Base-by-base conservation (phyloP, 2,329 filamentous ascomycete genomes). In the Dactylellina sp. region DNA sequence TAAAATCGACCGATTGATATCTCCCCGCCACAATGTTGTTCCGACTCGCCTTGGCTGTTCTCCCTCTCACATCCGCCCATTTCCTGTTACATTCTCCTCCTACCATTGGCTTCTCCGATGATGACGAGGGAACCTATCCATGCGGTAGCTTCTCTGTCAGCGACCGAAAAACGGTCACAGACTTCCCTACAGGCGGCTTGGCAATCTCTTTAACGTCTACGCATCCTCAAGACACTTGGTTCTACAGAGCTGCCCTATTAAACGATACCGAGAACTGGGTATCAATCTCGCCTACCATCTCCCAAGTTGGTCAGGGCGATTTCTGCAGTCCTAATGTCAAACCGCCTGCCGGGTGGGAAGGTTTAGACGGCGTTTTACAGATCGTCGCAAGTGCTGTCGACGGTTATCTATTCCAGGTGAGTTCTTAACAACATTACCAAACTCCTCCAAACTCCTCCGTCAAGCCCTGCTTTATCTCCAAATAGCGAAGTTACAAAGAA, bases 221-320 rank as follows among this genome's bases (percentile, higher is more conserved):
- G 2, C 68, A 72, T 42, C 68, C 68, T 14, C 22, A 56, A 12
- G 68, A 53, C 32, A 60, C 53, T 4, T 72, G 60, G 60, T 64
- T 65, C 40, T 65, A 60, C 53, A 35, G 68, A n/a, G 68, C 53
- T 4, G 68, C 61, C 1, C 28, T 72, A 7, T 14, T 65, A 18
- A 72, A 72, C 25, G 68, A 72, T 40, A 72, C 60, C 0, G 53
- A 72, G n/a, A 60, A 53, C 14, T 72, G 61, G 61, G 60, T 65
- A 4, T 46, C 50, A n/a, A 16, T 72, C 0, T 16, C 20, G 7
- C 56, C 44, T 0, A 18, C 68, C 2, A 53, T 72, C 24, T 39
- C 25, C 3, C 68, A 72, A 20, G n/a, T 11, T 22, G 68, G 68
- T 2, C 52, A 55, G 11, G 68, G 68, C 0, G 46, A 72, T 20